Percentiles rank a stretch among this genome's conserved stretches.
phyloP scores from a whole-genome alignment of 257 asterid genomes.

The Solanum gandarillasii region DNA sequence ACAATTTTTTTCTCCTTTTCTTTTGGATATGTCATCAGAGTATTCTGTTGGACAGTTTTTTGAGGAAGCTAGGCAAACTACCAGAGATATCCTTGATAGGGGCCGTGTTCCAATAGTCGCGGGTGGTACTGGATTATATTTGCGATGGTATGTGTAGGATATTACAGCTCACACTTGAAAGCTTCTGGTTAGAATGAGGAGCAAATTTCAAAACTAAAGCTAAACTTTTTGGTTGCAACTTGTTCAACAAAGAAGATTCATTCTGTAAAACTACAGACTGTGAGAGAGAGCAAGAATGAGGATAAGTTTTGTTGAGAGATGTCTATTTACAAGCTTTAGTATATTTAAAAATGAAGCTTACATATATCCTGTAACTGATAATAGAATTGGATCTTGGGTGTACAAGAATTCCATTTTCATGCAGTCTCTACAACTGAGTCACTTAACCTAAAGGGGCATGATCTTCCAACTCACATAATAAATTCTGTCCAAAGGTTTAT shows the following conservation, averaged over 20 bases:
- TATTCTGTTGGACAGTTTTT: constrained; percentile 88
- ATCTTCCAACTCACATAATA: constrained; percentile 1
- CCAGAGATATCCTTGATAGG: constrained; percentile 54
- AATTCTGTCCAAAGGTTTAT: constrained; percentile 54
- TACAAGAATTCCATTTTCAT: background rate
- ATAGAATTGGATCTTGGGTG: background rate
- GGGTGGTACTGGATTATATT: constrained; percentile 94
- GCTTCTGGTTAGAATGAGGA: background rate
- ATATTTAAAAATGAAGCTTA: background rate
- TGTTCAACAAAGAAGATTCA: background rate
- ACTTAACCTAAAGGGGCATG: background rate
- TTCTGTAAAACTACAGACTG: background rate
- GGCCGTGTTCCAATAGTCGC: constrained; percentile 79
- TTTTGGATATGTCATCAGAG: constrained; percentile 31
- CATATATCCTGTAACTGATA: background rate
- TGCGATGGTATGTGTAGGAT: constrained; percentile 65
- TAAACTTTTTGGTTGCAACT: background rate
- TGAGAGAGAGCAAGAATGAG: background rate
- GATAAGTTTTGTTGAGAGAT: background rate
- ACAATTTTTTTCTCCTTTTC: background rate
- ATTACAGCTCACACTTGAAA: background rate
- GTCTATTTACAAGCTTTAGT: background rate
- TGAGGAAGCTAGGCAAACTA: constrained; percentile 73
- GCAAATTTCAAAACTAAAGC: background rate
- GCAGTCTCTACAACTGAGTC: background rate